Evolutionary conservation across 495 filamentous ascomycete species (phyloP), one percentile per base, ranked within the genome.

Genomic region (Penicillium canariense): DNA sequence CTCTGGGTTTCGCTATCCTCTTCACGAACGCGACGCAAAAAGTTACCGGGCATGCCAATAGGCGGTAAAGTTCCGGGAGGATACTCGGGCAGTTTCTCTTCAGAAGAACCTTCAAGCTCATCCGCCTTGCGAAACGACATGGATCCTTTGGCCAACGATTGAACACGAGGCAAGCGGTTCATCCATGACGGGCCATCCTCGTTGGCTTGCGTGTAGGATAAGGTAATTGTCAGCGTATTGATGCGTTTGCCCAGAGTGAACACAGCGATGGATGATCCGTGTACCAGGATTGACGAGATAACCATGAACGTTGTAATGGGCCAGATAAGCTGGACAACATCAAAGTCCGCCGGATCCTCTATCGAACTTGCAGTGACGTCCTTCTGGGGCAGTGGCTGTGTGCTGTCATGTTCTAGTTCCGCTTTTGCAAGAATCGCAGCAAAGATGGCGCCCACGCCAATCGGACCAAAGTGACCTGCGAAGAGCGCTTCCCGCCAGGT

Each of bases 401-500:
- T 88, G 18, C 68, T 71, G 32, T 85, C 78, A 1, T 76, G 81
- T 66, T 97, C 91, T 32, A 99, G 61, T 66, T 97, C 95, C 2
- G 91, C 91, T 52, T 92, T 79, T 12, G 94, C 90, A 50, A 99
- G 71, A 48, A 99, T 95, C 18, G 90, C 89, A 48, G 96, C 89
- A 54, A 97, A 99, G 54, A 99, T 90, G 56, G 93, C 95, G 59
- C 95, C 95, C 48, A 98, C 94, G 49, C 95, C 95, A 57, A 99
- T 97, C 20, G 95, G 95, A 14, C 95, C 95, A 67, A 99, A 99
- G 69, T 99, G 95, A 8, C 95, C 95, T 25, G 95, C 95, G 68
- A 99, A 99, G 12, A 97, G 80, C 23, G 94, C 92, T 69, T 99
- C 95, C 50, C 95, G 88, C 95, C 95, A 99, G 0, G 94, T 97